phyloP scores from a whole-genome alignment of 495 filamentous ascomycete genomes.

The Penicillium flavigenum region DNA sequence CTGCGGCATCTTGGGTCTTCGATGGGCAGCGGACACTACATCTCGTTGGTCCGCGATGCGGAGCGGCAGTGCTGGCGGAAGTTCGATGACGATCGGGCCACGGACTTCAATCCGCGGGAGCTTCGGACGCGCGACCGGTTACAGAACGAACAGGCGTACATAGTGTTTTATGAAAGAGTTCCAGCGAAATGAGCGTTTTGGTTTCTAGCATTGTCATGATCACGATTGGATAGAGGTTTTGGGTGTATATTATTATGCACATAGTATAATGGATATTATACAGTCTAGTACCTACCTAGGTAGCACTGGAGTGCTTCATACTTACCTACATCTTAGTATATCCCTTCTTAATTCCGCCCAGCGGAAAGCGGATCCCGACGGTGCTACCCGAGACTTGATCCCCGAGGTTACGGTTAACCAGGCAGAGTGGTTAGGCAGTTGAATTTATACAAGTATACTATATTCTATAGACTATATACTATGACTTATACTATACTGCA shows the following conservation, averaged over 20 bases:
- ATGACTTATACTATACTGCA: too few species aligned
- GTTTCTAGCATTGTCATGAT: slow-evolving; percentile 18
- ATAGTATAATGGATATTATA: slow-evolving; percentile 1
- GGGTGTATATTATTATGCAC: slow-evolving; percentile 12
- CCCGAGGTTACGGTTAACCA: slow-evolving; percentile 30
- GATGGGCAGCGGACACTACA: slow-evolving; percentile 68
- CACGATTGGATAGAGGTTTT: slow-evolving; percentile 8
- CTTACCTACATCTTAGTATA: too few species aligned
- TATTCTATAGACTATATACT: too few species aligned
- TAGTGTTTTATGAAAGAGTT: slow-evolving; percentile 63
- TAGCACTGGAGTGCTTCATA: not conserved
- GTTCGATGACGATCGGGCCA: slow-evolving; percentile 63
- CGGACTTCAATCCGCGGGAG: slow-evolving; percentile 58
- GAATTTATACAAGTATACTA: not conserved
- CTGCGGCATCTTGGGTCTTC: slow-evolving; percentile 64
- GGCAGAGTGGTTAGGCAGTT: slow-evolving; percentile 12
- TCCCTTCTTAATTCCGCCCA: slow-evolving; percentile 7
- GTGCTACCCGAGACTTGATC: slow-evolving; percentile 16
- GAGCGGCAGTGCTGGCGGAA: slow-evolving; percentile 60
- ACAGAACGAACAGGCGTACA: slow-evolving; percentile 65
- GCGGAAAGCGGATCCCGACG: slow-evolving; percentile 22
- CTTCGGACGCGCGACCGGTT: slow-evolving; percentile 46
- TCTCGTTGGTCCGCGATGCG: slow-evolving; percentile 61
- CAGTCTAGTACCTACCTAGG: not conserved
- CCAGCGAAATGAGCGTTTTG: slow-evolving; percentile 47